Conservation (phyloP, 2,329 filamentous ascomycete species). For the Tricladium varicosporioides region DNA sequence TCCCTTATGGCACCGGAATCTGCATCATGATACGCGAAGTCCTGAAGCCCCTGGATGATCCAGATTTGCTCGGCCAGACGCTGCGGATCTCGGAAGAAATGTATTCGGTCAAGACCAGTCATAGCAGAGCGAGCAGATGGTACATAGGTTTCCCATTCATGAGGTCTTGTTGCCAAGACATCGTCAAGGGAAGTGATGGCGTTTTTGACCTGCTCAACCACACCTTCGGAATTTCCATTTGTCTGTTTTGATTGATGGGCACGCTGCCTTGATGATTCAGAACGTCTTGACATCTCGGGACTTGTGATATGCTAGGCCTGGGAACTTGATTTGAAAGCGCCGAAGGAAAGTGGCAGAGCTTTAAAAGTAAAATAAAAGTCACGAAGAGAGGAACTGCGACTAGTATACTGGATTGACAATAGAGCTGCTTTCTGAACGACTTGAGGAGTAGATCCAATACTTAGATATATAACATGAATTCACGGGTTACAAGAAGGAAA, state of each 20-base stretch:
- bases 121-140: conserved; percentile 40
- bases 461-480: background rate
- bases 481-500: background rate
- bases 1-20: conserved; percentile 45
- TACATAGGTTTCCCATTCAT: conserved; percentile 34
- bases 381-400: no score
- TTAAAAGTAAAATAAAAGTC: background rate
- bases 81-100: conserved; percentile 37
- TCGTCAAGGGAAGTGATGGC: conserved; percentile 28
- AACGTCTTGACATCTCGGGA: conserved; percentile 20
- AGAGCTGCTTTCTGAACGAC: no score
- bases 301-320: background rate
- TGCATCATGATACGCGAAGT: conserved; percentile 47
- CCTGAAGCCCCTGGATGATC: conserved; percentile 45
- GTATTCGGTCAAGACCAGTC: conserved; percentile 37
- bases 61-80: conserved; percentile 39
- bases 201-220: conserved; percentile 30
- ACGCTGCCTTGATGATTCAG: conserved; percentile 25
- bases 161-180: conserved; percentile 23
- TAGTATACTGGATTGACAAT: no score
- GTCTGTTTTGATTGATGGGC: conserved; percentile 17
- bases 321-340: background rate
- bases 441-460: background rate
- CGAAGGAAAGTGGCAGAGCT: background rate
- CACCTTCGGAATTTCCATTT: conserved; percentile 21